These are phyloP conservation scores for Globisporangium rhizosaccharum DNA, from an alignment of 352 stramenopile genomes.

Conservation along the genomic window DNA sequence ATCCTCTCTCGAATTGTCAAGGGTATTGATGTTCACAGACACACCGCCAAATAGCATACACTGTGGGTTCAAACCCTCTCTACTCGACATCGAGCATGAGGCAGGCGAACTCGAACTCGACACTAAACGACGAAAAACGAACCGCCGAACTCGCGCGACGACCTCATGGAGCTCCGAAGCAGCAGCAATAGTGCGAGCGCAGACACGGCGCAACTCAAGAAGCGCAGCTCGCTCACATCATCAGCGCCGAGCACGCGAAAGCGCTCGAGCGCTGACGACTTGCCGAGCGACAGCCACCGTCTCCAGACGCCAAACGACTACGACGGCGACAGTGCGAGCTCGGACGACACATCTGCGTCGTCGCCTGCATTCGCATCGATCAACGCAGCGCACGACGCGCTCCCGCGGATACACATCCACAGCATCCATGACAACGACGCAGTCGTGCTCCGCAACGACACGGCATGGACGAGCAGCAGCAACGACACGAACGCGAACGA, in stretches of 20 bases:
- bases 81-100: too few species aligned
- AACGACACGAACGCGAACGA: background rate
- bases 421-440: background rate
- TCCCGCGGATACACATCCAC: background rate
- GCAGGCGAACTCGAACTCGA: too few species aligned
- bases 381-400: background rate
- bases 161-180: background rate
- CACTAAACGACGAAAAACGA: too few species aligned
- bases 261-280: background rate
- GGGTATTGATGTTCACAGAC: too few species aligned
- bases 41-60: too few species aligned
- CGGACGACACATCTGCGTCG: background rate
- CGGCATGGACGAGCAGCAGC: constrained; percentile 1
- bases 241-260: background rate
- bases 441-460: constrained; percentile 1
- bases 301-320: background rate
- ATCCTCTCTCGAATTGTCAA: too few species aligned
- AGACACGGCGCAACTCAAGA: background rate
- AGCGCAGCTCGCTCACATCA: constrained; percentile 4
- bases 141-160: too few species aligned
- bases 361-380: background rate
- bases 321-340: constrained; percentile 4
- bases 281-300: background rate
- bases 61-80: too few species aligned
- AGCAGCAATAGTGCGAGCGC: background rate